Conservation (phyloP, 768 basidiomycete species). For the Boletus subparvulus region DNA sequence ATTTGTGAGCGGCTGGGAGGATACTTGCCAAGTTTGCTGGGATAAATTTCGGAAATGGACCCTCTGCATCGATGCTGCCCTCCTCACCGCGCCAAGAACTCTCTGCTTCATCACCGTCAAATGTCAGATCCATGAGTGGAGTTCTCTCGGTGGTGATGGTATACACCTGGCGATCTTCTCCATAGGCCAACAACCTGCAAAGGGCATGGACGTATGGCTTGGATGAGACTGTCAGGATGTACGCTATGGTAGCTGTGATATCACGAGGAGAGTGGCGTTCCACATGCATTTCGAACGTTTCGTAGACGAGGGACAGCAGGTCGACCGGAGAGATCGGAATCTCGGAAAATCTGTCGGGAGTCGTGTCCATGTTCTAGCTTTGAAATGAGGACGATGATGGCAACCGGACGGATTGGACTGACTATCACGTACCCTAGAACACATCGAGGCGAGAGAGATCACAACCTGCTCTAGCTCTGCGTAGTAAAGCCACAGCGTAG, state of each 20-base stretch:
- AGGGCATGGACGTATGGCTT: slow-evolving; percentile 60
- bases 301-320: slow-evolving; percentile 63
- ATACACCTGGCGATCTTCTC: slow-evolving; percentile 31
- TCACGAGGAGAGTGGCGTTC: slow-evolving; percentile 49
- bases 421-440: slow-evolving; percentile 50
- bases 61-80: slow-evolving; percentile 39
- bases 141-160: slow-evolving; percentile 10
- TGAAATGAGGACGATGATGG: slow-evolving; percentile 1
- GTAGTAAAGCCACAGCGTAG: slow-evolving; percentile 52
- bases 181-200: slow-evolving; percentile 59
- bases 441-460: slow-evolving; percentile 54
- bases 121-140: slow-evolving; percentile 16
- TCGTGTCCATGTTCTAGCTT: slow-evolving; percentile 28
- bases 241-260: slow-evolving; percentile 59
- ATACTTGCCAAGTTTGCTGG: slow-evolving; percentile 47
- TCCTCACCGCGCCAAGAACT: slow-evolving; percentile 42
- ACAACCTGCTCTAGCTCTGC: slow-evolving; percentile 49
- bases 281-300: slow-evolving; percentile 52
- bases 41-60: slow-evolving; percentile 65
- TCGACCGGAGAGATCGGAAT: slow-evolving; percentile 46
- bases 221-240: slow-evolving; percentile 64
- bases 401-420: not conserved
- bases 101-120: slow-evolving; percentile 35
- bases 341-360: slow-evolving; percentile 41
- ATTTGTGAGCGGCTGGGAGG: slow-evolving; percentile 66